These are phyloP conservation scores for Gossypium laxum DNA, from an alignment of 441 rosid species.

Conservation along the genomic window DNA sequence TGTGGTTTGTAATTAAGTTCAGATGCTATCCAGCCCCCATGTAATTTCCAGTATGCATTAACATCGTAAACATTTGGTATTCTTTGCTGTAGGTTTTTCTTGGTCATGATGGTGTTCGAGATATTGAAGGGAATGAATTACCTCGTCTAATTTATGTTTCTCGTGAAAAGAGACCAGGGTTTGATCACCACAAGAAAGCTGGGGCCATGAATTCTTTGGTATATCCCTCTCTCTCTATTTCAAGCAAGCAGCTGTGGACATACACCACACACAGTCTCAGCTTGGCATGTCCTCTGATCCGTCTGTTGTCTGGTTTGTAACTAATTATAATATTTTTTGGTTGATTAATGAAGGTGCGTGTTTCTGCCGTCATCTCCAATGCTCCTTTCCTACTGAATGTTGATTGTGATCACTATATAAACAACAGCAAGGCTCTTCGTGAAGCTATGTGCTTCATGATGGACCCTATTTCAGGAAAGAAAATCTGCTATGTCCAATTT, in stretches of 20 bases:
- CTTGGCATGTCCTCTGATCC: slow-evolving; percentile 5
- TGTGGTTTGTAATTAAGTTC: background rate
- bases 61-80: background rate
- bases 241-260: background rate
- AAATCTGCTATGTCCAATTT: slow-evolving; percentile 82
- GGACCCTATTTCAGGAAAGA: slow-evolving; percentile 85
- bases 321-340: slow-evolving; percentile 14
- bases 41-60: background rate
- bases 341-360: slow-evolving; percentile 50
- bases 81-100: slow-evolving; percentile 55
- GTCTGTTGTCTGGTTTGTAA: slow-evolving; percentile 1
- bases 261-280: background rate
- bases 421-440: slow-evolving; percentile 86
- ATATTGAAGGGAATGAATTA: slow-evolving; percentile 72
- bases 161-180: slow-evolving; percentile 94
- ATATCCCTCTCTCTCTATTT: slow-evolving; percentile 9
- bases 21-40: background rate
- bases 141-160: slow-evolving; percentile 85
- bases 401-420: slow-evolving; percentile 87
- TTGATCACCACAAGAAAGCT: slow-evolving; percentile 92
- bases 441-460: slow-evolving; percentile 98
- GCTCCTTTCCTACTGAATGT: slow-evolving; percentile 85
- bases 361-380: slow-evolving; percentile 76
- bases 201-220: slow-evolving; percentile 97
- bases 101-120: slow-evolving; percentile 71